These are phyloP conservation scores for Phylloporus sp. DNA, from an alignment of 1,284 basidiomycete species.

Conservation along the genomic window DNA sequence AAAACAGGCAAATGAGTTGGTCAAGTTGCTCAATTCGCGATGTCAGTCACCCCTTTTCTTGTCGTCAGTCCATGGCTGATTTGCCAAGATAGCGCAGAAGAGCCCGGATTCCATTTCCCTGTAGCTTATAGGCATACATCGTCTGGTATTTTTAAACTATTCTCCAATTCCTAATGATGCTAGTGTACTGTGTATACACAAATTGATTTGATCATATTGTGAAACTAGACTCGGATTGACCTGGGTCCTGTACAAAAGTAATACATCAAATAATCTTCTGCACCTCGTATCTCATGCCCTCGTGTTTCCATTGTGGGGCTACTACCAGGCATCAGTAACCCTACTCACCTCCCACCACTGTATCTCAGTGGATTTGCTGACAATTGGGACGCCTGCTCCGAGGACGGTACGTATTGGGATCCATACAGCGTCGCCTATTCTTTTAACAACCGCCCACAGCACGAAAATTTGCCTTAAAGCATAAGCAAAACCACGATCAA, in stretches of 20 bases:
- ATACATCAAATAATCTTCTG: constrained; percentile 20
- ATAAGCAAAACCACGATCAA: too few species aligned
- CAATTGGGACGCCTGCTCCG: too few species aligned
- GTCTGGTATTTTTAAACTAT: background rate
- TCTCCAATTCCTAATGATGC: background rate
- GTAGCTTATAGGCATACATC: background rate
- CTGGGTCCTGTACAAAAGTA: constrained; percentile 27
- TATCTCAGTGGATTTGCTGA: too few species aligned
- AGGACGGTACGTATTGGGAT: too few species aligned
- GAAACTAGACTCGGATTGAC: constrained; percentile 5
- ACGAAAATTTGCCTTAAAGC: too few species aligned
- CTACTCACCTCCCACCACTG: too few species aligned
- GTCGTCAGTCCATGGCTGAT: constrained; percentile 9
- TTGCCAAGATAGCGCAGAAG: constrained; percentile 3
- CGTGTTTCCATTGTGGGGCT: constrained; percentile 33
- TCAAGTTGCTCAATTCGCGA: constrained; percentile 18
- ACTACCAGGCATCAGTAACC: too few species aligned
- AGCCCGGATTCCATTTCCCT: background rate
- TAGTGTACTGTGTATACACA: constrained; percentile 4
- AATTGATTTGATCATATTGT: constrained; percentile 15
- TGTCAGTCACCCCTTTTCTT: constrained; percentile 10
- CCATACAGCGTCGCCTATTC: too few species aligned
- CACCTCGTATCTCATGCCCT: constrained; percentile 24
- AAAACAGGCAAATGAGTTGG: constrained; percentile 31
- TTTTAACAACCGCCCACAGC: too few species aligned